A percentile compares a stretch with the other conserved stretches of the same genome.
These are phyloP conservation scores for Saturnispora sekii DNA, from an alignment of 805 yeast genomes.

Conservation along the genomic window DNA sequence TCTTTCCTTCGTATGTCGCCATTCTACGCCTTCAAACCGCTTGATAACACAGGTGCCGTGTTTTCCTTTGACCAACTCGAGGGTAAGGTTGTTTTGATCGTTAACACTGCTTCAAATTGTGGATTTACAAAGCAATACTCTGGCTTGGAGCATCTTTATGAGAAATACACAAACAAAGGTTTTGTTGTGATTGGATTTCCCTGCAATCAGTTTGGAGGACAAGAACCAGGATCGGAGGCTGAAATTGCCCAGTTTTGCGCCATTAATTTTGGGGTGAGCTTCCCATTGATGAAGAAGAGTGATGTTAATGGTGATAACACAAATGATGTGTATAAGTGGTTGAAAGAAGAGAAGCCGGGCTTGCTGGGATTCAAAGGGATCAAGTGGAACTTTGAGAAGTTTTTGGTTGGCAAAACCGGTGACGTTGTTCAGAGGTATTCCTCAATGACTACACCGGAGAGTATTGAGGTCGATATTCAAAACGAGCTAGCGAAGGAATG, in stretches of 20 bases:
- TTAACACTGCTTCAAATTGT: constrained; percentile 84
- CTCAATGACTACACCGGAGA: constrained; percentile 57
- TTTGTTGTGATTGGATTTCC: constrained; percentile 76
- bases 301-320: constrained; percentile 81
- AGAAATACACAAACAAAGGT: constrained; percentile 53
- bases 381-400: constrained; percentile 54
- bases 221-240: constrained; percentile 62
- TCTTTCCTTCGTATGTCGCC: constrained; percentile 32
- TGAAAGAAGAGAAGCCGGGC: constrained; percentile 56
- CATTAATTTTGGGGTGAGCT: constrained; percentile 77
- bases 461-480: constrained; percentile 43
- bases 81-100: constrained; percentile 79
- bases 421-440: constrained; percentile 42
- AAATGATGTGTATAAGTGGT: constrained; percentile 72
- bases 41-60: constrained; percentile 47
- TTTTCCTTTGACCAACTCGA: constrained; percentile 50
- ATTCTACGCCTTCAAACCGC: constrained; percentile 61
- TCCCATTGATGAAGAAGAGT: constrained; percentile 79
- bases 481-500: constrained; percentile 14
- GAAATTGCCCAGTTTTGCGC: constrained; percentile 71
- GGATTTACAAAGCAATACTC: constrained; percentile 67
- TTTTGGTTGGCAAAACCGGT: constrained; percentile 45
- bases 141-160: constrained; percentile 59
- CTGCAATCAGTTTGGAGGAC: constrained; percentile 78
- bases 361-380: constrained; percentile 59